Evolutionary conservation across 2,329 filamentous ascomycete genomes (phyloP), one percentile per base, ranked within the genome.

Genomic region (Trichophyton verrucosum): DNA sequence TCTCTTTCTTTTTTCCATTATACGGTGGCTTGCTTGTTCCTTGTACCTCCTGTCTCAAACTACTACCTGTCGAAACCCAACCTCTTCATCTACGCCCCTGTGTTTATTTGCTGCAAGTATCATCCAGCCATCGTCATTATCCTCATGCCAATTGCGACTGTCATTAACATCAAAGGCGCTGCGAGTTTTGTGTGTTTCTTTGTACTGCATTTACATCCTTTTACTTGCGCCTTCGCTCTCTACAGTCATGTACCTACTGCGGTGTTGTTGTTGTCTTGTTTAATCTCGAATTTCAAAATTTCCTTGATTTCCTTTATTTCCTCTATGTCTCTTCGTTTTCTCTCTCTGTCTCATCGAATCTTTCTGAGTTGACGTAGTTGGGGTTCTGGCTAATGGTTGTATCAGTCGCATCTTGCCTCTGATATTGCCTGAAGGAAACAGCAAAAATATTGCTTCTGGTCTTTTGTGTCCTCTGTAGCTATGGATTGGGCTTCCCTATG

Each of bases 161-260:
- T 36, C 30, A 55, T 55, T 36, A 55, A 55, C 51, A 55, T 55
- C 51, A 55, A 55, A 33, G 51, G 27, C 51, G 51, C 51, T 33
- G 30, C 27, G 51, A 55, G 51, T 30, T 55, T 38, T 49, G 36
- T 51, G 17, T 60, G 27, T 30, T 30, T 58, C 36, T 46, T 38
- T 61, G 56, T 58, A 13, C 56, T 42, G 36, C 44, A 58, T 57
- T 36, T 42, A 42, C 44, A 49, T 11, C 33, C 9, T 38, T 60
- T 58, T 57, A 59, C 64, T 59, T 61, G 63, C 27, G 27, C 6
- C 30, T 53, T 60, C 33, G 5, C 36, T 55, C 46, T 30, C 24
- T 60, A 55, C 20, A 30, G 38, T 22, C 58, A 42, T 53, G 49
- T 46, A 60, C 47, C 44, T 60, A 40, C 38, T 36, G 51, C 51